phyloP scores from a whole-genome alignment of 345 rosid genomes.

The Dipteronia dyeriana region DNA sequence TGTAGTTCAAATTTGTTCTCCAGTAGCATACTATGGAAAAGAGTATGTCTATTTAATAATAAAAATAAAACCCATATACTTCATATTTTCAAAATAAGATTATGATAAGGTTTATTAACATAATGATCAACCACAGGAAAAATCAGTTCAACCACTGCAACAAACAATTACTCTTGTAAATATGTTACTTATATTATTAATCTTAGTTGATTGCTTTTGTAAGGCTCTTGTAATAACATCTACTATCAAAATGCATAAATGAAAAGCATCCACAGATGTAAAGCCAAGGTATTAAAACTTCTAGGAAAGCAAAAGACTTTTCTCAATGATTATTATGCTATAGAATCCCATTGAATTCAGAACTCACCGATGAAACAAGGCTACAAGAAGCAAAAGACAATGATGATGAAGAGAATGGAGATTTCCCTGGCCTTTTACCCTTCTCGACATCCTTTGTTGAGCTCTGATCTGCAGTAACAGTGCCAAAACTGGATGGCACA shows the following conservation, averaged over 20 bases:
- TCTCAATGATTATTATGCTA: background rate
- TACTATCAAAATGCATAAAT: background rate
- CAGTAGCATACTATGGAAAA: background rate
- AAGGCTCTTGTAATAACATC: background rate
- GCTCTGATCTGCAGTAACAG: conserved; percentile 40
- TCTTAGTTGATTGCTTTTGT: background rate
- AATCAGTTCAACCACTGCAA: background rate
- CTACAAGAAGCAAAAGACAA: conserved; percentile 65
- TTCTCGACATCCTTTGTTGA: conserved; percentile 37
- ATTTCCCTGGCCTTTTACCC: conserved; percentile 46
- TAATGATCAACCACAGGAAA: background rate
- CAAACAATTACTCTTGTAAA: background rate
- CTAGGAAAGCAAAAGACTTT: background rate
- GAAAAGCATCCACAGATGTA: background rate
- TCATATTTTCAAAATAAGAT: background rate
- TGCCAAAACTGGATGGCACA: conserved; percentile 81
- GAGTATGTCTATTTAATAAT: background rate
- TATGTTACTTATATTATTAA: background rate
- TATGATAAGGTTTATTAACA: background rate
- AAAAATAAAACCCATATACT: background rate
- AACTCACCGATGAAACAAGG: conserved; percentile 72
- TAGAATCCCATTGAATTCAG: background rate
- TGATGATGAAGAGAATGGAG: conserved; percentile 75
- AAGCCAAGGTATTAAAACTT: background rate
- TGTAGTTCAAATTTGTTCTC: background rate